phyloP scores from a whole-genome alignment of 176 grass and related monocot species.

The Avena insularis region DNA sequence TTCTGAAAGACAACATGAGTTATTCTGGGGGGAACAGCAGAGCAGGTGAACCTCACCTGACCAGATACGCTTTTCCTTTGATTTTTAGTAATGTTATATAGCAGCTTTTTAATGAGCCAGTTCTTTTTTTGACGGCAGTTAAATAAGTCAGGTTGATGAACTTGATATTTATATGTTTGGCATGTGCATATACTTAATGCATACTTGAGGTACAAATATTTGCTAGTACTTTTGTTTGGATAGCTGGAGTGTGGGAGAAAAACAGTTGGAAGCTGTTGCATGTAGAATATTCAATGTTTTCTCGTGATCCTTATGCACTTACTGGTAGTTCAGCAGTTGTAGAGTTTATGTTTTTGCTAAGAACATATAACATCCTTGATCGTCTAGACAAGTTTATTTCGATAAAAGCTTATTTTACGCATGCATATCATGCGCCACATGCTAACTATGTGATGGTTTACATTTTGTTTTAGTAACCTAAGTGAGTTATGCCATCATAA shows the following conservation, averaged over 20 bases:
- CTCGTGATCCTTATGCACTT: neutral
- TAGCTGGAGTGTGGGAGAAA: neutral
- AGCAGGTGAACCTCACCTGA: constrained; percentile 47
- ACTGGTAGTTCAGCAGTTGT: neutral
- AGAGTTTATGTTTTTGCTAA: neutral
- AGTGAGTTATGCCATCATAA: neutral
- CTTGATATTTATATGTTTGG: constrained; percentile 24
- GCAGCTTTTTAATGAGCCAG: neutral
- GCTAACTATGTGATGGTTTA: neutral
- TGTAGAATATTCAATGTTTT: neutral
- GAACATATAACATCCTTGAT: neutral
- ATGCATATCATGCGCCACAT: neutral
- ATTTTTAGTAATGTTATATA: neutral
- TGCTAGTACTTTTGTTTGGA: neutral
- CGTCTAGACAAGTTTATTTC: neutral
- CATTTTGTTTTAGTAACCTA: neutral
- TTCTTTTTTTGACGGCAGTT: no score
- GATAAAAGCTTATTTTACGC: neutral
- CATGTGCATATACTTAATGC: neutral
- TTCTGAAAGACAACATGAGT: constrained; percentile 50
- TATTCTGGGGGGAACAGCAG: constrained; percentile 40
- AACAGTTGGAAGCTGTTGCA: neutral
- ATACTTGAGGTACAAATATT: neutral
- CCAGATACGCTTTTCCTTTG: constrained; percentile 10
- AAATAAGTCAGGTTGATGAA: constrained; percentile 10